These are phyloP conservation scores for Setaria italica DNA, from an alignment of 202 grass and related monocot species.

Conservation along the genomic window DNA sequence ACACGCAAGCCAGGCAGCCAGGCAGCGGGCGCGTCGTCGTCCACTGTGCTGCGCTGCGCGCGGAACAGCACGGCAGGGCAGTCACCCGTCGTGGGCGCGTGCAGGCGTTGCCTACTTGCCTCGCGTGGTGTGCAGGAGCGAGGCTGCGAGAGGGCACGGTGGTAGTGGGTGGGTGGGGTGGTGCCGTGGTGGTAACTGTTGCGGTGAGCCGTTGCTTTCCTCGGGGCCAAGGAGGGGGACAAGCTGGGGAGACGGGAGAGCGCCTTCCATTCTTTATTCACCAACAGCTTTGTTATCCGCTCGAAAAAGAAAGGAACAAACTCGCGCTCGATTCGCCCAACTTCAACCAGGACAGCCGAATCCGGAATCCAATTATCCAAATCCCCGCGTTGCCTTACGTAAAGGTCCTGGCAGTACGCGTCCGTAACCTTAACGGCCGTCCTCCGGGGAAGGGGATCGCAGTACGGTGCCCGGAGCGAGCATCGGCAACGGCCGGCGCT, in stretches of 20 bases:
- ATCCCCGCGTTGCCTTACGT: background rate
- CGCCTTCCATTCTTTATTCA: background rate
- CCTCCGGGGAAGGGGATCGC: background rate
- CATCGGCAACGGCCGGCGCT: too few species aligned
- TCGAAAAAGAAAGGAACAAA: background rate
- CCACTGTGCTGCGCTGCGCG: constrained; percentile 24
- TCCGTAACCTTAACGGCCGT: too few species aligned
- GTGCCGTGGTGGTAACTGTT: constrained; percentile 6
- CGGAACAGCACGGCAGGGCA: background rate
- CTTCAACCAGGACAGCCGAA: too few species aligned
- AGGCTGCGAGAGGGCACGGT: background rate
- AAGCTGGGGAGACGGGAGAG: background rate
- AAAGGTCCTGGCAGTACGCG: too few species aligned
- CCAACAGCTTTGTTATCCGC: background rate
- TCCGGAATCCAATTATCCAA: too few species aligned
- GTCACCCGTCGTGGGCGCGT: constrained; percentile 1
- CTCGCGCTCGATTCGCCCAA: background rate
- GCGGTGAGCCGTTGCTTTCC: constrained; percentile 41
- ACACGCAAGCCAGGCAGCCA: background rate
- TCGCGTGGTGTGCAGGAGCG: constrained; percentile 12
- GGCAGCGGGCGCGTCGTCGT: background rate
- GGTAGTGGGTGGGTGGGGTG: background rate
- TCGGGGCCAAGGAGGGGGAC: background rate
- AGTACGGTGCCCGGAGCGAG: background rate
- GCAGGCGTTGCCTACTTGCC: background rate